Evolutionary conservation across 192 early-diverging fungal genomes (phyloP), one percentile per base, ranked within the genome.

Genomic region (Coemansia sp.): DNA sequence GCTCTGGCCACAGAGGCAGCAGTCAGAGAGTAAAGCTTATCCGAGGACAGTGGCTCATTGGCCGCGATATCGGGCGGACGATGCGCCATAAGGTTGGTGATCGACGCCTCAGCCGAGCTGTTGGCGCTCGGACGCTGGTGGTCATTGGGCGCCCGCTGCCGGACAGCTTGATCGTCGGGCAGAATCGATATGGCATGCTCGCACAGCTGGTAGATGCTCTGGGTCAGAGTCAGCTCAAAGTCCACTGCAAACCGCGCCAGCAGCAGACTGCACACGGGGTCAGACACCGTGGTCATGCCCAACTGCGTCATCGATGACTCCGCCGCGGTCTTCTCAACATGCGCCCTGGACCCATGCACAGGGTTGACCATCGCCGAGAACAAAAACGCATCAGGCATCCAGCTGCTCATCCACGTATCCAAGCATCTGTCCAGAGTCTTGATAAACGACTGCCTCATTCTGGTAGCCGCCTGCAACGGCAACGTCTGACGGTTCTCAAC

Each of bases 141-240:
- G 31, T n/a, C 17, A 7, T 28, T 18, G 0, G 51, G 2, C 42
- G 11, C 12, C 2, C 42, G 42, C 10, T 45, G 42, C 16, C 42
- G 8, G 42, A 45, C 42, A 45, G 42, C 16, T 0, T 20, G 40
- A 6, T 73, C 68, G 6, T 73, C 77, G 5, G 77, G 72, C 14
- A 67, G 10, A 14, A 71, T 65, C 20, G 69, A 68, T 20, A 81
- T 81, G 28, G 62, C 71, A 22, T 82, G 80, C 66, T 82, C 80
- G 49, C 80, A 82, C 11, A 82, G 66, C 75, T 82, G 80, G 50
- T 82, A 82, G 7, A 82, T 73, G 48, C 71, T 82, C 58, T 77
- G 73, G 3, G 80, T 65, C 56, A 82, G 54, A 29, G 80, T 76
- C 71, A 76, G 71, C 57, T 77, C 80, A 71, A 82, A 73, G 28